Percentiles rank a stretch among this genome's conserved stretches.
phyloP scores from a whole-genome alignment of 371 early-diverging fungal species.

The Mucor mucedo region DNA sequence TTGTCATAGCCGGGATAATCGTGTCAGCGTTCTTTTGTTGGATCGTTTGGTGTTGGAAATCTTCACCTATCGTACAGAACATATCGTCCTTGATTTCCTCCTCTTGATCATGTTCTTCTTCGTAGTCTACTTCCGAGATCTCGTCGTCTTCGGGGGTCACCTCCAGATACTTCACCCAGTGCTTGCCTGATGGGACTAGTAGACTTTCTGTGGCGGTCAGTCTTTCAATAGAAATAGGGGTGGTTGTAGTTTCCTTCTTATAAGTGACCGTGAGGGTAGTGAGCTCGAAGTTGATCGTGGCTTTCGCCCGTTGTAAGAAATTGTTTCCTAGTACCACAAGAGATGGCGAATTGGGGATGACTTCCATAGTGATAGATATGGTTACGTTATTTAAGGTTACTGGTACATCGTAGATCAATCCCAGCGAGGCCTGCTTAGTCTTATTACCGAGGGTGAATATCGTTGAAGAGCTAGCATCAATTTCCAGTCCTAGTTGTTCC shows the following conservation, averaged over 20 bases:
- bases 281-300: not conserved
- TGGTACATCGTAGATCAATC: too few relatives aligned
- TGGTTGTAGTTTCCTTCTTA: not conserved
- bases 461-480: not conserved
- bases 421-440: not conserved
- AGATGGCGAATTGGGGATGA: not conserved
- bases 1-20: too few relatives aligned
- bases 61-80: too few relatives aligned
- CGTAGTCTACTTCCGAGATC: slow-evolving; percentile 1
- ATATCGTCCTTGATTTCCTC: not conserved
- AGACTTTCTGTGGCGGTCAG: not conserved
- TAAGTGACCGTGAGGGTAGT: not conserved
- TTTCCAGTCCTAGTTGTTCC: not conserved
- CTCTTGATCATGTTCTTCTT: slow-evolving; percentile 4
- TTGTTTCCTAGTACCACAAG: not conserved
- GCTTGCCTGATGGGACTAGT: too few relatives aligned
- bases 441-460: not conserved
- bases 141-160: slow-evolving; percentile 17
- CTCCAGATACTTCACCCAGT: slow-evolving; percentile 5
- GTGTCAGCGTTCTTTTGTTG: too few relatives aligned
- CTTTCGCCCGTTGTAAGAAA: not conserved
- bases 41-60: too few relatives aligned
- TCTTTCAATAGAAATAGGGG: not conserved
- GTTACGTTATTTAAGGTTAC: not conserved
- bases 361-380: not conserved